A percentile compares a stretch with the other conserved stretches of the same genome.
These are phyloP conservation scores for Pycnococcus provasolii DNA, from an alignment of 139 green algal genomes.

Conservation along the genomic window DNA sequence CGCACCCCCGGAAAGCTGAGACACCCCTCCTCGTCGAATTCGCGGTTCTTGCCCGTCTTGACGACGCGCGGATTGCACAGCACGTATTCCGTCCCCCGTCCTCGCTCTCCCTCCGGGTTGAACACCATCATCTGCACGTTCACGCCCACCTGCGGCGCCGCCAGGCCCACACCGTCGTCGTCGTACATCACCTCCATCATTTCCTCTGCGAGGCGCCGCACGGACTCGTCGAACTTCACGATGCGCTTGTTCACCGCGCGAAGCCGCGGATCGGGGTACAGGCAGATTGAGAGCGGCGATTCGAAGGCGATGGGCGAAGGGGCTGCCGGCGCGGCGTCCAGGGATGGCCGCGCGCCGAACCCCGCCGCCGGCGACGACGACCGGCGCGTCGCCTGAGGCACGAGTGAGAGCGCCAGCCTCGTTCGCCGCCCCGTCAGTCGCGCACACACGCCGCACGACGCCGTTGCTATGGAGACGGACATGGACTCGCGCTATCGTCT, in stretches of 20 bases:
- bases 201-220: conserved; percentile 63
- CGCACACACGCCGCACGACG: no score
- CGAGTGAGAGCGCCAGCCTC: no score
- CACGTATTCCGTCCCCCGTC: conserved; percentile 60
- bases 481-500: no score
- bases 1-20: conserved; percentile 50
- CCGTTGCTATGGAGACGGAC: no score
- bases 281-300: conserved; percentile 47
- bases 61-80: conserved; percentile 88
- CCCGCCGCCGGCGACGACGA: no score
- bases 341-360: no score
- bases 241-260: conserved; percentile 69
- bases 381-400: no score
- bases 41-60: conserved; percentile 39
- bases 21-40: conserved; percentile 39
- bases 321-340: no score
- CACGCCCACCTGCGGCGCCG: conserved; percentile 86
- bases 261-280: conserved; percentile 83
- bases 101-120: conserved; percentile 61
- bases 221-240: conserved; percentile 56
- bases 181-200: conserved; percentile 96
- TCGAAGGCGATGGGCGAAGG: conserved; percentile 2
- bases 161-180: conserved; percentile 91
- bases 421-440: no score
- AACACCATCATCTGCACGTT: conserved; percentile 97